phyloP scores from a whole-genome alignment of 768 basidiomycete species.

The Leccinum disarticulatum region DNA sequence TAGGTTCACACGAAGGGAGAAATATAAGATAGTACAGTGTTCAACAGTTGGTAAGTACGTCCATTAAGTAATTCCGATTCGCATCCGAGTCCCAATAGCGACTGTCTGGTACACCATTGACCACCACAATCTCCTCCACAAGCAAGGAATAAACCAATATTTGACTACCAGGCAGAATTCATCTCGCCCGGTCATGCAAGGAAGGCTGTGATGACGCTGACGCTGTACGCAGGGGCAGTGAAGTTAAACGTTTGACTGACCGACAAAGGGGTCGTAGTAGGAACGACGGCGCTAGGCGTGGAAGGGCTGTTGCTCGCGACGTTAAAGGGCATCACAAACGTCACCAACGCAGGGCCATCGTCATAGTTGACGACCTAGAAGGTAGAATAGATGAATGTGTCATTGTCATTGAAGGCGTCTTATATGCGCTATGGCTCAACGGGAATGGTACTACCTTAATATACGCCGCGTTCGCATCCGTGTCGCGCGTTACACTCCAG shows the following conservation, averaged over 20 bases:
- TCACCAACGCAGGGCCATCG: neutral
- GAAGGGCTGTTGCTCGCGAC: neutral
- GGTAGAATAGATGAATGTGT: neutral
- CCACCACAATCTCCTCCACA: neutral
- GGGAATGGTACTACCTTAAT: neutral
- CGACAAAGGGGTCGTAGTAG: neutral
- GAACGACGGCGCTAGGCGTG: neutral
- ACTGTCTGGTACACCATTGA: neutral
- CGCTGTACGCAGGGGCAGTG: neutral
- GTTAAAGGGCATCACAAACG: neutral
- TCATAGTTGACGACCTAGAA: neutral
- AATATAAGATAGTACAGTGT: too few relatives aligned
- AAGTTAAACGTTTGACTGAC: neutral
- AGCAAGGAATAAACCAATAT: neutral
- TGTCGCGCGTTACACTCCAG: neutral
- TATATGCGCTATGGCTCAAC: neutral
- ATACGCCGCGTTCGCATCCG: neutral
- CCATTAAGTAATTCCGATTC: too few relatives aligned
- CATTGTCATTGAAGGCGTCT: neutral
- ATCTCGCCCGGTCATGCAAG: neutral
- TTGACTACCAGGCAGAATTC: neutral
- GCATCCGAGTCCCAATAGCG: neutral
- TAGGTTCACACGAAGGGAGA: too few relatives aligned
- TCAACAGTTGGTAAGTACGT: too few relatives aligned
- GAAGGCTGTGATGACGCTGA: neutral